These are phyloP conservation scores for Crepidotus variabilis DNA, from an alignment of 768 basidiomycete genomes.

Conservation along the genomic window DNA sequence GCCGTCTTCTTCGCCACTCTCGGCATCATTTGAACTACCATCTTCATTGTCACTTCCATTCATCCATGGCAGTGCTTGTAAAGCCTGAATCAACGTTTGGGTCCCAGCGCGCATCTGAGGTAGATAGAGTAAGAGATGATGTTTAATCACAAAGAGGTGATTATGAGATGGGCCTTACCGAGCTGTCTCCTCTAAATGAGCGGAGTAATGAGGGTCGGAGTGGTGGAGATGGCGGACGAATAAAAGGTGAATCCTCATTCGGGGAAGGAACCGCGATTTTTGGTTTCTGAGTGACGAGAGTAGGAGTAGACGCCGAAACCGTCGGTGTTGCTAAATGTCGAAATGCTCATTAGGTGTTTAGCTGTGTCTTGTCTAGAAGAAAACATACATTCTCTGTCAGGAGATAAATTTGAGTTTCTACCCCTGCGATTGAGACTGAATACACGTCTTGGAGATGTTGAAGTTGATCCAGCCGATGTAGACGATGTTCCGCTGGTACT, in stretches of 20 bases:
- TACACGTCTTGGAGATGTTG: conserved; percentile 39
- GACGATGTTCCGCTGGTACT: conserved; percentile 45
- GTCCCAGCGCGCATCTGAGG: conserved; percentile 81
- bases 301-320: conserved; percentile 26
- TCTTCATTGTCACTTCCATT: conserved; percentile 64
- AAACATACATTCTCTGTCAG: conserved; percentile 26
- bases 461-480: conserved; percentile 21
- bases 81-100: conserved; percentile 84
- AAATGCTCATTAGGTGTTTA: conserved; percentile 7
- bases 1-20: conserved; percentile 52
- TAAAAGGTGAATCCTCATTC: conserved; percentile 51
- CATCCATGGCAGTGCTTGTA: conserved; percentile 81
- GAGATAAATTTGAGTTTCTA: conserved; percentile 40
- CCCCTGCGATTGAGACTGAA: conserved; percentile 54
- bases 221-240: conserved; percentile 69
- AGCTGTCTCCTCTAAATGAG: conserved; percentile 65
- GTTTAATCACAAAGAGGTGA: background rate
- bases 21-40: conserved; percentile 42
- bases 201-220: conserved; percentile 39
- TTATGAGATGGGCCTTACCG: conserved; percentile 44
- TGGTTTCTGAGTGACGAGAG: conserved; percentile 24
- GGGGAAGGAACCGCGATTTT: conserved; percentile 21
- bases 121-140: conserved; percentile 5
- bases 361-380: conserved; percentile 6
- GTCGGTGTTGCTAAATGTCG: conserved; percentile 6